Percentiles rank a stretch among this genome's conserved stretches.
phyloP scores from a whole-genome alignment of 192 early-diverging fungal species.

The Linnemannia exigua region DNA sequence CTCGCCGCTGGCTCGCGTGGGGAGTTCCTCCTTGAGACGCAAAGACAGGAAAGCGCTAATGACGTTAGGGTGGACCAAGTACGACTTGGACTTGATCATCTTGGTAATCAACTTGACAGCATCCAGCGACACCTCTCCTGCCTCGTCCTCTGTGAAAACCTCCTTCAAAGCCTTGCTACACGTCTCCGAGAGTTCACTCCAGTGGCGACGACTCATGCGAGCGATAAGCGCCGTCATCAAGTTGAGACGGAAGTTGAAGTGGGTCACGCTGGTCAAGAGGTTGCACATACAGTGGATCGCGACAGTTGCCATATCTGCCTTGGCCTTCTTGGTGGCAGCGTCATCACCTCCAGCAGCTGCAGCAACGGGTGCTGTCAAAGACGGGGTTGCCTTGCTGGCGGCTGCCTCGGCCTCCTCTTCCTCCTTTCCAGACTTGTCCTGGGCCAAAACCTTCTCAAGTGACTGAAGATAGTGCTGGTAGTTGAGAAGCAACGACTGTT shows the following conservation, averaged over 20 bases:
- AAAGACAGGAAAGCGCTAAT: slow-evolving; percentile 86
- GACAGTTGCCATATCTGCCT: slow-evolving; percentile 61
- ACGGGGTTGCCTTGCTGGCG: slow-evolving; percentile 17
- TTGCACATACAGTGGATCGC: slow-evolving; percentile 89
- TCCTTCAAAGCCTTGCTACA: slow-evolving; percentile 83
- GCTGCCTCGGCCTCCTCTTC: slow-evolving; percentile 33
- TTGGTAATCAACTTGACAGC: slow-evolving; percentile 89
- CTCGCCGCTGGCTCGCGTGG: slow-evolving; percentile 64
- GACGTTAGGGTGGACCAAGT: slow-evolving; percentile 76
- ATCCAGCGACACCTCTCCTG: slow-evolving; percentile 88
- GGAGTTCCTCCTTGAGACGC: slow-evolving; percentile 87
- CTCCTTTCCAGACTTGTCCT: slow-evolving; percentile 40
- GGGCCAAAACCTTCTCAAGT: slow-evolving; percentile 68
- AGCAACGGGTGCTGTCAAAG: slow-evolving; percentile 38
- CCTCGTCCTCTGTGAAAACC: slow-evolving; percentile 88
- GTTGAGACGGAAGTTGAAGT: slow-evolving; percentile 97
- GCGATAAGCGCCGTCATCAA: slow-evolving; percentile 87
- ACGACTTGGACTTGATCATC: slow-evolving; percentile 86
- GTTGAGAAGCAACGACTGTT: slow-evolving; percentile 83
- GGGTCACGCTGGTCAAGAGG: slow-evolving; percentile 84
- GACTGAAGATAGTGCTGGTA: slow-evolving; percentile 90
- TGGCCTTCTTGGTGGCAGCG: slow-evolving; percentile 30
- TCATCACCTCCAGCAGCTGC: slow-evolving; percentile 19
- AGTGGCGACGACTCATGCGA: slow-evolving; percentile 73
- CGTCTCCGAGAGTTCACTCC: slow-evolving; percentile 71